Conservation (phyloP, 495 filamentous ascomycete species). For the Hypomontagnella monticulosa region DNA sequence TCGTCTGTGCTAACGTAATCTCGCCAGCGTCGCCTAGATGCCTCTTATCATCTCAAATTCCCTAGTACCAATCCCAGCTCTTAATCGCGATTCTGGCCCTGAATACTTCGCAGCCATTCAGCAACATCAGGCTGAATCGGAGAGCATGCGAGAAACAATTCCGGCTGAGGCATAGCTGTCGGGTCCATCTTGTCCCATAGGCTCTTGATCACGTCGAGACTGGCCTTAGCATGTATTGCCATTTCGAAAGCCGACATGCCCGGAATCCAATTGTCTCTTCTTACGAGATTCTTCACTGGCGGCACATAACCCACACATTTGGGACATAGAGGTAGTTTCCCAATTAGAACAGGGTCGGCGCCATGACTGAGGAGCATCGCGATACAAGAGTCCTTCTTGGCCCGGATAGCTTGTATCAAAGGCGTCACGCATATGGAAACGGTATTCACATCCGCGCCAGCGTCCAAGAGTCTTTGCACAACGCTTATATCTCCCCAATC, state of each 20-base stretch:
- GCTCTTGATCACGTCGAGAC: neutral
- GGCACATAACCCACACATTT: too few relatives aligned
- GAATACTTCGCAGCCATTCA: too few relatives aligned
- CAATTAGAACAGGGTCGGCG: neutral
- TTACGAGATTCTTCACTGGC: neutral
- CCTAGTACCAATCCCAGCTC: too few relatives aligned
- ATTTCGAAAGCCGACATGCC: neutral
- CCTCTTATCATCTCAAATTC: neutral
- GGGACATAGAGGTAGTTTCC: neutral
- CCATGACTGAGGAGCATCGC: neutral
- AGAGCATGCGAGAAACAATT: neutral
- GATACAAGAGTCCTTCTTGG: neutral
- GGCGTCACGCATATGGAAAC: neutral
- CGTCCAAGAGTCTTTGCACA: neutral
- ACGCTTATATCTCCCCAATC: neutral
- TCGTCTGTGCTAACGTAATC: neutral
- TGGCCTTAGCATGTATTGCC: neutral
- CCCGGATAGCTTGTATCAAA: neutral
- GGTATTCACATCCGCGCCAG: neutral
- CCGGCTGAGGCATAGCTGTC: neutral
- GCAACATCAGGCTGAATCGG: neutral
- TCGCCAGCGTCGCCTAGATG: neutral
- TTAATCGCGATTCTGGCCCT: too few relatives aligned
- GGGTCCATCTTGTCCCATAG: neutral
- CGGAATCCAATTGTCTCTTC: neutral